These are phyloP conservation scores for Candida peoriensis DNA, from an alignment of 805 yeast genomes.

Conservation along the genomic window DNA sequence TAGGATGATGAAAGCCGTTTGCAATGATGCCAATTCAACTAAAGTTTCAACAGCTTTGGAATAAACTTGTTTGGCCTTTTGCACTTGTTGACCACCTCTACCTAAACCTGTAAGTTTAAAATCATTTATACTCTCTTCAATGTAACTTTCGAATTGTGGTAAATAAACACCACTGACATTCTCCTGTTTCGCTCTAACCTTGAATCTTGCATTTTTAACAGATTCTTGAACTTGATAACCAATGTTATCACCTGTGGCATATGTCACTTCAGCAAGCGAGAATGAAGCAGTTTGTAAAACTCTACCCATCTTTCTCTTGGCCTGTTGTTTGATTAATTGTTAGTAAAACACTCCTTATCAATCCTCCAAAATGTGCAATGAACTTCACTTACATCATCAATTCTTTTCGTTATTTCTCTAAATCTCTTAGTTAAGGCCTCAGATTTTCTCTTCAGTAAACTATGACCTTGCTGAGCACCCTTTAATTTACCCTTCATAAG, in stretches of 20 bases:
- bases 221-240: conserved; percentile 95
- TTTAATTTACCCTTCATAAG: conserved; percentile 92
- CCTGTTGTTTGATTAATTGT: conserved; percentile 24
- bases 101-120: conserved; percentile 96
- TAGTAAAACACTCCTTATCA: conserved; percentile 2
- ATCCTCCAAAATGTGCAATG: not conserved
- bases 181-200: conserved; percentile 87
- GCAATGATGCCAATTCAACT: conserved; percentile 92
- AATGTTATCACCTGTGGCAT: conserved; percentile 95
- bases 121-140: conserved; percentile 83
- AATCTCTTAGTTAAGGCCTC: conserved; percentile 96
- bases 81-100: conserved; percentile 97
- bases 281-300: conserved; percentile 99
- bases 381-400: conserved; percentile 42
- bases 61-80: conserved; percentile 87
- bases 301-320: conserved; percentile 95
- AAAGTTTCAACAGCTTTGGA: conserved; percentile 95
- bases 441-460: conserved; percentile 87
- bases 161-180: conserved; percentile 93
- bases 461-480: conserved; percentile 97
- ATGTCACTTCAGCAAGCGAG: conserved; percentile 93
- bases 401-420: conserved; percentile 90
- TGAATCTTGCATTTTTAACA: conserved; percentile 85
- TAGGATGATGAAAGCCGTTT: conserved; percentile 91
- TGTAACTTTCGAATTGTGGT: conserved; percentile 85